Evolutionary conservation across 768 basidiomycete genomes (phyloP).

Genomic region (Solioccasus polychromus): DNA sequence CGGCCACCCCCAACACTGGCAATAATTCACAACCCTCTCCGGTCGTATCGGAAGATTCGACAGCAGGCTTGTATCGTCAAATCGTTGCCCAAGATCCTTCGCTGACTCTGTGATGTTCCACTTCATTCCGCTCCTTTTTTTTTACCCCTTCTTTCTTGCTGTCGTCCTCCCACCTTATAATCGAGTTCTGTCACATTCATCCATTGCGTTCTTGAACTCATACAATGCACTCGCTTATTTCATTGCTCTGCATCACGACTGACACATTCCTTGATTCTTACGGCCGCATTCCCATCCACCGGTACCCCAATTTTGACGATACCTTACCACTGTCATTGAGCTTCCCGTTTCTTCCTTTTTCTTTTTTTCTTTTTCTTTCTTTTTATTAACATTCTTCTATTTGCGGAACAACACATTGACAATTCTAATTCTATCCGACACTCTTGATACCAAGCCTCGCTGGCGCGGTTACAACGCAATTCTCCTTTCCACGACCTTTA

Average conservation of each 20-base stretch:
- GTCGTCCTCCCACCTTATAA: slow-evolving; percentile 19
- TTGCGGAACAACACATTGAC: slow-evolving; percentile 35
- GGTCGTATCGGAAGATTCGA: slow-evolving; percentile 70
- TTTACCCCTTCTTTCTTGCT: slow-evolving; percentile 9
- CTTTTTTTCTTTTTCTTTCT: not conserved
- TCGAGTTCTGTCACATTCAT: slow-evolving; percentile 19
- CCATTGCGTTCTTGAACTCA: slow-evolving; percentile 23
- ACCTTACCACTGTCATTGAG: slow-evolving; percentile 35
- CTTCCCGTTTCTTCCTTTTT: not conserved
- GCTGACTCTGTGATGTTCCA: slow-evolving; percentile 40
- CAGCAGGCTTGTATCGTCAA: slow-evolving; percentile 80
- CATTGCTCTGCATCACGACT: slow-evolving; percentile 27
- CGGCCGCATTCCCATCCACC: slow-evolving; percentile 18
- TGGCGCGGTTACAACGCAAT: slow-evolving; percentile 20
- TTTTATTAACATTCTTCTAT: slow-evolving; percentile 38
- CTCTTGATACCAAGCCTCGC: slow-evolving; percentile 26
- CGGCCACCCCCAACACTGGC: slow-evolving; percentile 17
- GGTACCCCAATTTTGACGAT: slow-evolving; percentile 32
- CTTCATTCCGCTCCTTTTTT: slow-evolving; percentile 3
- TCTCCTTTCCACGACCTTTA: slow-evolving; percentile 9
- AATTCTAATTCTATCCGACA: slow-evolving; percentile 26
- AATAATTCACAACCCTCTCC: slow-evolving; percentile 55
- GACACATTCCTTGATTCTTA: slow-evolving; percentile 30
- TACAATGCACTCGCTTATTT: slow-evolving; percentile 27
- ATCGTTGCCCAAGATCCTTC: slow-evolving; percentile 75